Conservation (phyloP, 345 rosid genomes). For the Salix exigua region DNA sequence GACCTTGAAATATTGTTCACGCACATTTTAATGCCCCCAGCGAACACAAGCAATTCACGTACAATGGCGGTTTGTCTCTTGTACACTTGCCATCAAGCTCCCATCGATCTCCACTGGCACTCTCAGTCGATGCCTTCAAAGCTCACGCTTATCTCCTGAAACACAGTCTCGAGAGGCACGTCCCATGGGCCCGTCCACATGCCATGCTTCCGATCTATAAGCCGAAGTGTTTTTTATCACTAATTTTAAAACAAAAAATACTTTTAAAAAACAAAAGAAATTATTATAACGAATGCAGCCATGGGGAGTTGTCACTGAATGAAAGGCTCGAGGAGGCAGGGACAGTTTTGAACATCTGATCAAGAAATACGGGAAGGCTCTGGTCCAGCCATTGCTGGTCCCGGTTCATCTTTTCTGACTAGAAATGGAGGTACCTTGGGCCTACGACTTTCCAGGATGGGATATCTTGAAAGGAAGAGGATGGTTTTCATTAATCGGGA, state of each 20-base stretch:
- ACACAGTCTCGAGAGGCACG: neutral
- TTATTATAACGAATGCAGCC: too few relatives aligned
- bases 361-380: neutral
- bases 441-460: neutral
- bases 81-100: neutral
- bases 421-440: neutral
- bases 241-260: too few relatives aligned
- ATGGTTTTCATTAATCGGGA: too few relatives aligned
- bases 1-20: too few relatives aligned
- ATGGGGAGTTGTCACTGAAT: too few relatives aligned
- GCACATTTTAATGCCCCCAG: neutral
- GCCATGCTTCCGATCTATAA: neutral
- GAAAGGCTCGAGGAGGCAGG: neutral
- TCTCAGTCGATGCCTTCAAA: neutral
- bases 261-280: too few relatives aligned
- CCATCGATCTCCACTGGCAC: neutral
- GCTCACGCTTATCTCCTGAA: neutral
- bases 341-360: neutral
- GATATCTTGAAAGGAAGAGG: neutral
- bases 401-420: neutral
- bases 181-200: neutral
- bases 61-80: neutral
- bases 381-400: neutral
- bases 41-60: neutral
- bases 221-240: too few relatives aligned